Evolutionary conservation across 1,284 basidiomycete species (phyloP).

Genomic region (Austroboletus niveus): DNA sequence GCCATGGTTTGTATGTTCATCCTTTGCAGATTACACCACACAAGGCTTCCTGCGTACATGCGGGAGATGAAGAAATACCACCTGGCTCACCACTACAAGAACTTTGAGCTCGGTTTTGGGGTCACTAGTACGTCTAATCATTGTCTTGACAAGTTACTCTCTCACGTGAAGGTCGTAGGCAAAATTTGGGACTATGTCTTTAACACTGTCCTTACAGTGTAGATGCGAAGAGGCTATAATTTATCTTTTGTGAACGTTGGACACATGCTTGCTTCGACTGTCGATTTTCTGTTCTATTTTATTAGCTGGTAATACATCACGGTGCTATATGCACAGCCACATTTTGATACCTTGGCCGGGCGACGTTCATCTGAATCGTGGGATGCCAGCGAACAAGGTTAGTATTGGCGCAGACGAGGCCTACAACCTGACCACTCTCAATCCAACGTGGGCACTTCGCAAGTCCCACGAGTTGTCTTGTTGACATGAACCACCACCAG

Average conservation of each 20-base stretch:
- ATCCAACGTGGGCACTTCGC: constrained; percentile 53
- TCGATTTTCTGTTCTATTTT: too few species aligned
- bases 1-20: constrained; percentile 3
- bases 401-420: constrained; percentile 74
- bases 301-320: background rate
- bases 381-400: constrained; percentile 41
- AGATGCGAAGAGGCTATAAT: background rate
- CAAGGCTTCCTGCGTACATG: constrained; percentile 85
- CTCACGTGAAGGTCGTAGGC: constrained; percentile 39
- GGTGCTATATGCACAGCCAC: constrained; percentile 23
- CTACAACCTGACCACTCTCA: constrained; percentile 68
- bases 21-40: constrained; percentile 72
- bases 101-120: constrained; percentile 98
- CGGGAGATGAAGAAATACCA: constrained; percentile 96
- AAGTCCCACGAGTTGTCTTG: background rate
- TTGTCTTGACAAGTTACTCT: background rate
- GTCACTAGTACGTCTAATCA: constrained; percentile 70
- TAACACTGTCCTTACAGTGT: constrained; percentile 75
- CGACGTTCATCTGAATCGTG: background rate
- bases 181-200: constrained; percentile 97
- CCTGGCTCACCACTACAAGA: constrained; percentile 98
- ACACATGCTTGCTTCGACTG: too few species aligned
- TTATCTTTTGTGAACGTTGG: constrained; percentile 1
- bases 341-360: background rate
- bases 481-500: constrained; percentile 36